Conservation (phyloP, 2,329 filamentous ascomycete species). For the Huntiella savannae region DNA sequence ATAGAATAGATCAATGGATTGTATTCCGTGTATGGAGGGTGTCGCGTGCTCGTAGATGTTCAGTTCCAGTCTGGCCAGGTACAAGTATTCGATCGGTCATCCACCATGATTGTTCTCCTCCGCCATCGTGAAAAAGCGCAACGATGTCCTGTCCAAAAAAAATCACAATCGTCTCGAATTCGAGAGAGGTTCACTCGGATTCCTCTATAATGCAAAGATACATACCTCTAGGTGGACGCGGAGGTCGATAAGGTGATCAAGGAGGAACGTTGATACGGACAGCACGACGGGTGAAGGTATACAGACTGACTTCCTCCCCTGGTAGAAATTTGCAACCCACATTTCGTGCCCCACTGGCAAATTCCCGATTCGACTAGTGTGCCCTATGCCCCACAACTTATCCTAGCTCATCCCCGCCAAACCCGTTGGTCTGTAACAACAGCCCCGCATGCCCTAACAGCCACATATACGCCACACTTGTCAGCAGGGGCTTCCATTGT, state of each 20-base stretch:
- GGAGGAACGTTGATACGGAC: constrained; percentile 4
- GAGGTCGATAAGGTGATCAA: constrained; percentile 8
- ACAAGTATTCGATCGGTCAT: constrained; percentile 13
- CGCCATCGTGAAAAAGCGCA: constrained; percentile 31
- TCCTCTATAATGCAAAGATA: neutral
- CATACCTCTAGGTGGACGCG: constrained; percentile 11
- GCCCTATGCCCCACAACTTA: constrained; percentile 15
- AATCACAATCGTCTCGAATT: constrained; percentile 6
- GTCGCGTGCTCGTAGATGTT: no score
- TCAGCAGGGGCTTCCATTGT: neutral
- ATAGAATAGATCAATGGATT: no score
- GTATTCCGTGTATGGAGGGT: no score
- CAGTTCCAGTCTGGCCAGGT: no score
- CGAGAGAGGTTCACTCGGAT: constrained; percentile 12
- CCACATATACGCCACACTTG: constrained; percentile 3
- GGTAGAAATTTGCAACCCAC: constrained; percentile 9
- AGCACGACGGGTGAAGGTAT: constrained; percentile 9
- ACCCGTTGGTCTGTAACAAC: neutral
- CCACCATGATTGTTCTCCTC: constrained; percentile 40
- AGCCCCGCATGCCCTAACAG: constrained; percentile 6
- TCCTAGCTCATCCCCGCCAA: constrained; percentile 1
- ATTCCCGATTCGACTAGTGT: constrained; percentile 16
- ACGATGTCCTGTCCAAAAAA: constrained; percentile 9
- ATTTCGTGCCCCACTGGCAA: constrained; percentile 3
- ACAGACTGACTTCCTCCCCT: neutral